Percentiles rank a stretch among this genome's conserved stretches.
Evolutionary conservation across 2,329 filamentous ascomycete species (phyloP).

Genomic region (Arachnopeziza araneosa): DNA sequence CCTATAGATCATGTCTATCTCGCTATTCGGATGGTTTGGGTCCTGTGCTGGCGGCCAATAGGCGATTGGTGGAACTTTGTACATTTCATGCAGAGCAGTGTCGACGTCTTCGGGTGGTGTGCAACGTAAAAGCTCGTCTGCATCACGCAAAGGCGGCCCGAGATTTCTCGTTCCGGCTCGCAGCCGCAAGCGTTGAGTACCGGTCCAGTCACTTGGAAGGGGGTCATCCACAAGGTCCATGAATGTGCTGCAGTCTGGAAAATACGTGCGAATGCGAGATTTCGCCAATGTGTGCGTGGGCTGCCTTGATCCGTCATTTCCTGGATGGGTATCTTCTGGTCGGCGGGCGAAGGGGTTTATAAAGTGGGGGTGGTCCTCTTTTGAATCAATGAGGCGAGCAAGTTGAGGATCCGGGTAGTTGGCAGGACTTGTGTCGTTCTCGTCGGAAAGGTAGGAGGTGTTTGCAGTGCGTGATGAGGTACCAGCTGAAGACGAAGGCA

Average conservation of each 20-base stretch:
- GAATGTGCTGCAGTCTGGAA: conserved; percentile 46
- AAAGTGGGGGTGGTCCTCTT: conserved; percentile 34
- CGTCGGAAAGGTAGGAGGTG: background rate
- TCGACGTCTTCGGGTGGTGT: conserved; percentile 10
- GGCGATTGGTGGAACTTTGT: conserved; percentile 15
- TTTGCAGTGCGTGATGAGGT: background rate
- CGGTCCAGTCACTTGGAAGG: conserved; percentile 30
- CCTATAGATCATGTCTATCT: conserved; percentile 32
- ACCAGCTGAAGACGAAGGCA: background rate
- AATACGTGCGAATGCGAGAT: conserved; percentile 51
- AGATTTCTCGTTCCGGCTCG: conserved; percentile 42
- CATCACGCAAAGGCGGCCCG: conserved; percentile 26
- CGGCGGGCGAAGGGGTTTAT: conserved; percentile 33
- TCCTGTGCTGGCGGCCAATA: conserved; percentile 34
- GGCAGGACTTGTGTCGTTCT: background rate
- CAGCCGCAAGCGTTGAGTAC: conserved; percentile 40
- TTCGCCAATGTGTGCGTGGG: conserved; percentile 46
- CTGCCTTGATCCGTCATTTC: conserved; percentile 38
- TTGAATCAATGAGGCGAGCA: background rate
- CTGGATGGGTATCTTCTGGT: conserved; percentile 43
- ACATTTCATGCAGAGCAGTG: conserved; percentile 23
- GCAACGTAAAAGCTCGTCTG: conserved; percentile 11
- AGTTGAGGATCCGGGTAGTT: background rate
- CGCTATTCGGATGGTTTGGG: conserved; percentile 16
- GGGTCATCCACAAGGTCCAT: conserved; percentile 54